These are phyloP conservation scores for Chlorella sp. DNA, from an alignment of 139 green algal species.

Conservation along the genomic window DNA sequence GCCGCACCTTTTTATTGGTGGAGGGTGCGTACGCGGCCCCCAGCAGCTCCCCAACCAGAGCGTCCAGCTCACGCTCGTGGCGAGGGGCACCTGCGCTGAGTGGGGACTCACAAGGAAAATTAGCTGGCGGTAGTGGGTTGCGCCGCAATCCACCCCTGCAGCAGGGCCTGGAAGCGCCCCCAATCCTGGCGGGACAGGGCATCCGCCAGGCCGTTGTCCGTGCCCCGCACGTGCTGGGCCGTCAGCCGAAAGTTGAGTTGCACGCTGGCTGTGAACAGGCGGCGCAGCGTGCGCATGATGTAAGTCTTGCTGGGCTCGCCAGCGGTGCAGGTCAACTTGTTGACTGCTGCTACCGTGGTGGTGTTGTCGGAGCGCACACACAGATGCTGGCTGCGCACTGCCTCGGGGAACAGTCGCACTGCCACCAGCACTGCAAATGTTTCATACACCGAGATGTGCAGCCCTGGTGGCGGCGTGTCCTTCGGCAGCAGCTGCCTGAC, in stretches of 20 bases:
- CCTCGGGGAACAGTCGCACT: not conserved
- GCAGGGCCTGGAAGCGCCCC: not conserved
- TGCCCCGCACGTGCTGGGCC: not conserved
- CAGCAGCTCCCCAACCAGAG: not conserved
- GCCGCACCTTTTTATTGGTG: constrained; percentile 12
- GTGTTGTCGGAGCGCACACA: constrained; percentile 4
- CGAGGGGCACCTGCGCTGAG: not conserved
- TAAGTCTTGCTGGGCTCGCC: not conserved
- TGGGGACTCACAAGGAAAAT: not conserved
- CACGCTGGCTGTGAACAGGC: not conserved
- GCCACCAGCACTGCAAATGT: not conserved
- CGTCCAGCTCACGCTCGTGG: not conserved
- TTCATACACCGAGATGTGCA: constrained; percentile 8
- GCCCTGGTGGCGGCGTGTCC: not conserved
- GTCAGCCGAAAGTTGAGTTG: not conserved
- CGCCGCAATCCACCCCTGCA: not conserved
- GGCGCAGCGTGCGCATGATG: not conserved
- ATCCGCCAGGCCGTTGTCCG: constrained; percentile 1
- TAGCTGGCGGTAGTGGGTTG: not conserved
- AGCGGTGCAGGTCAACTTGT: not conserved
- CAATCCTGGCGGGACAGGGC: not conserved
- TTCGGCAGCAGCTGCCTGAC: not conserved
- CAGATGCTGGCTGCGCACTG: not conserved
- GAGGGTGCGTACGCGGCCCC: not conserved
- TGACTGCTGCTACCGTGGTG: not conserved